Evolutionary conservation across 257 asterid species (phyloP).

Genomic region (Fraxinus quadrangulata): DNA sequence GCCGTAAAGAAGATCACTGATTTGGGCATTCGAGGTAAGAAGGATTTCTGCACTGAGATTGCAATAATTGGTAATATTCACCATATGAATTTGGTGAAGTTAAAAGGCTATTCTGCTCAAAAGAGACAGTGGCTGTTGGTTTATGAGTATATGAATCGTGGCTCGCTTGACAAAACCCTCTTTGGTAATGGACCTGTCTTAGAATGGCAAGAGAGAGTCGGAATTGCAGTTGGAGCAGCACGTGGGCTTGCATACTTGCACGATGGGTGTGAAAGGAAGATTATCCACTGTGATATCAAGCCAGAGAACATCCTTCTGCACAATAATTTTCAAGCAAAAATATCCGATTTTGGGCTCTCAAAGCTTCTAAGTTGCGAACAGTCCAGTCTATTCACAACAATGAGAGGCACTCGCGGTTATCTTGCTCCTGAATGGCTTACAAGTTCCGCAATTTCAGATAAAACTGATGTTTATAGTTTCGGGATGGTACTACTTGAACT

Average conservation of each 20-base stretch:
- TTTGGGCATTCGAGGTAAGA: conserved; percentile 55
- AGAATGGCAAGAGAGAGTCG: conserved; percentile 69
- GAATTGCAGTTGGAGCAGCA: conserved; percentile 69
- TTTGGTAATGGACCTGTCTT: conserved; percentile 60
- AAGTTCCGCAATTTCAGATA: conserved; percentile 67
- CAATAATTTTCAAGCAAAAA: conserved; percentile 56
- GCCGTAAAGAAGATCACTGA: conserved; percentile 67
- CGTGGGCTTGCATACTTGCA: conserved; percentile 78
- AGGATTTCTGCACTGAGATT: conserved; percentile 69
- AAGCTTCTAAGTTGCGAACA: conserved; percentile 64
- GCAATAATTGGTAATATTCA: conserved; percentile 68
- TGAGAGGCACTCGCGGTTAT: conserved; percentile 88
- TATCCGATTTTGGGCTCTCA: conserved; percentile 81
- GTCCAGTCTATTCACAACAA: conserved; percentile 63
- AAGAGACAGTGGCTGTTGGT: conserved; percentile 59
- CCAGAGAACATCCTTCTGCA: conserved; percentile 80
- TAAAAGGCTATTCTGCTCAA: conserved; percentile 69
- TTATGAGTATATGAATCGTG: conserved; percentile 75
- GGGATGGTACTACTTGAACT: conserved; percentile 78
- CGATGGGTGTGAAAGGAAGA: conserved; percentile 66
- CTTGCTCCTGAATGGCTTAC: conserved; percentile 90
- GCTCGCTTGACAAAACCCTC: conserved; percentile 67
- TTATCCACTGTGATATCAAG: conserved; percentile 76
- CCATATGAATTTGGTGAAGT: conserved; percentile 68
- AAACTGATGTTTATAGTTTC: conserved; percentile 73